Base-by-base conservation (phyloP, 73 alveolate species). In the Blepharisma japonicum region DNA sequence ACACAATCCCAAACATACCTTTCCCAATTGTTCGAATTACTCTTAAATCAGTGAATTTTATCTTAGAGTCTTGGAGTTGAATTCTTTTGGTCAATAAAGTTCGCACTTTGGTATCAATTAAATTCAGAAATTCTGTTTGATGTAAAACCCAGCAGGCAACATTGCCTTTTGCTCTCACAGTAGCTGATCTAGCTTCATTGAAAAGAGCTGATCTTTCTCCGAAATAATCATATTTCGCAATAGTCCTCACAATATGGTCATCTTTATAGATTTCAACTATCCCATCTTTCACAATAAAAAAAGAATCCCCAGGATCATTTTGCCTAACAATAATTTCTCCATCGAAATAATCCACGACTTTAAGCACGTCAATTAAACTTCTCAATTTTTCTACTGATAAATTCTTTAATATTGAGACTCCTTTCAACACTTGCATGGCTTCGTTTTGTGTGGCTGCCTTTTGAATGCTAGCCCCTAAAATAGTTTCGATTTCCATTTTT, bases 291-390 rank as follows among this genome's bases (percentile, higher is more conserved):
- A 85, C 82, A 46, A 85, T 82, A 49, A 81, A 85, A 71, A 85
- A 85, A 7, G 89, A 80, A 81, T 85, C 92, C 25, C 89, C 92
- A 32, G 71, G 61, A 85, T 85, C 88, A n/a, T 85, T 86, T 85
- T 85, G 85, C 45, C 81, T 66, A 7, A 85, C 88, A 39, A 85
- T 85, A 6, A 55, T 46, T 8, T 85, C 89, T 25, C 85, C 86
- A 14, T 83, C 54, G 47, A 68, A 53, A 55, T 14, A 70, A 45
- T 70, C 42, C 27, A 38, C 61, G 0, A 14, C 42, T 47, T 25
- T 70, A 48, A 70, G 11, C 14, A 18, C 80, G 2, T 23, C 45
- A 0, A 70, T 18, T n/a, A 70, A 14, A 2, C 46, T 70, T n/a
- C 27, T 18, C 46, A 70, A 45, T n/a, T 18, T 70, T 23, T n/a